Base-by-base conservation (phyloP, 129 eudicot species). In the Rutidosis leptorrhynchoides region DNA sequence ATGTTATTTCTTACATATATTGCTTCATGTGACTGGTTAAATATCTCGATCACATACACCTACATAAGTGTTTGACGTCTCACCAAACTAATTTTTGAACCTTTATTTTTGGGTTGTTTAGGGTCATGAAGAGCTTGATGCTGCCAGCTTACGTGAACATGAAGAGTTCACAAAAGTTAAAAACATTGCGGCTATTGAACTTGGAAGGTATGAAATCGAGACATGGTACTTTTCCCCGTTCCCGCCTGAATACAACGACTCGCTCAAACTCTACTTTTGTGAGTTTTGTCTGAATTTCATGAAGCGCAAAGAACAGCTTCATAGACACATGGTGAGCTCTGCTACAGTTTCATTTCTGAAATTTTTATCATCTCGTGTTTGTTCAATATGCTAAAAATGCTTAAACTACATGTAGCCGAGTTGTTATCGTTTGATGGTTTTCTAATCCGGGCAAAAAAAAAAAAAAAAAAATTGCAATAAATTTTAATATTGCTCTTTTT, bases 71-170 rank as follows among this genome's bases (percentile, higher is more conserved):
- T 6, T 70, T 40, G 59, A 56, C 56, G 61, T 21, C 60, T 21
- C 46, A 40, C 54, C 14, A 61, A 51, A n/a, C n/a, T 25, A 20
- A 25, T 51, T 65, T 22, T 3, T 68, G 4, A 63, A 29, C 10
- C 17, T 60, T 24, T 58, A 16, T 12, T 20, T n/a, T 43, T 63
- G 6, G 27, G 19, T 55, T 48, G 21, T 73, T 4, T 66, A 88
- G 98, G 98, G 96, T 40, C 98, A 93, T 70, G 98, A 93, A 77
- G 98, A 93, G 80, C 95, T 93, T 69, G 98, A 93, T 86, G 87
- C 98, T 46, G 98, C 96, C 56, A 93, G 98, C 73, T 88, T 93
- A 78, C 96, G 96, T 54, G 98, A 93, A 74, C 98, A 93, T 78
- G 98, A 93, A 77, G 98, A 93, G 62, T 93, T 93, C 72, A 93